Percentiles rank a stretch among this genome's conserved stretches.
Conservation (phyloP, 345 rosid species). For the Lumnitzera littorea region DNA sequence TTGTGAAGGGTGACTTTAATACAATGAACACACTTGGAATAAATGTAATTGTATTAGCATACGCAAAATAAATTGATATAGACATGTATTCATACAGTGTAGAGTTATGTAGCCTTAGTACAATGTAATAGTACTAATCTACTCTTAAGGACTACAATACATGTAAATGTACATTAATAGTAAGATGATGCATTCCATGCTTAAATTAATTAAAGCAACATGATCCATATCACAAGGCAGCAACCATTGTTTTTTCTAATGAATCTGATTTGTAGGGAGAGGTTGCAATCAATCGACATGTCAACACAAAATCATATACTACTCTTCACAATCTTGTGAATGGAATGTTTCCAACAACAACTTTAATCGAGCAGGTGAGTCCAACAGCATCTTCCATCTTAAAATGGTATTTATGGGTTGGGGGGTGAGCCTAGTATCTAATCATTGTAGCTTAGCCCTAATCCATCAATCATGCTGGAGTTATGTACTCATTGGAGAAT, state of each 20-base stretch:
- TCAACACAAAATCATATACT: constrained; percentile 69
- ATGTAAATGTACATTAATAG: too few relatives aligned
- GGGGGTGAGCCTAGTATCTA: not conserved
- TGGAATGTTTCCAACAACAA: constrained; percentile 66
- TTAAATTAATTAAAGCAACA: not conserved
- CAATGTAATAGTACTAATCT: too few relatives aligned
- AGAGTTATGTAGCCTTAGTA: too few relatives aligned
- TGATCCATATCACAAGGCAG: not conserved
- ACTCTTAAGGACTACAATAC: too few relatives aligned
- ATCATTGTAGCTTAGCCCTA: not conserved
- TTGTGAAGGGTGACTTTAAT: too few relatives aligned
- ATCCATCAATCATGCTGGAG: too few relatives aligned
- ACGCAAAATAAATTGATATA: too few relatives aligned
- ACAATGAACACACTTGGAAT: too few relatives aligned
- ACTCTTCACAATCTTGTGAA: constrained; percentile 79
- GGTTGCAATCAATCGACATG: constrained; percentile 66
- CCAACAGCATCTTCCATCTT: not conserved
- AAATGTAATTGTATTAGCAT: too few relatives aligned
- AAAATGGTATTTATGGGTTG: not conserved
- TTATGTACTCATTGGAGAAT: too few relatives aligned
- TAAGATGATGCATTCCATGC: constrained; percentile 1
- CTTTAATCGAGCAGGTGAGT: constrained; percentile 58
- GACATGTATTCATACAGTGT: too few relatives aligned
- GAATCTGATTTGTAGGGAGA: constrained; percentile 53
- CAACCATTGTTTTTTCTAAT: not conserved